phyloP scores from a whole-genome alignment of 768 basidiomycete species.

The Jaapia argillacea region DNA sequence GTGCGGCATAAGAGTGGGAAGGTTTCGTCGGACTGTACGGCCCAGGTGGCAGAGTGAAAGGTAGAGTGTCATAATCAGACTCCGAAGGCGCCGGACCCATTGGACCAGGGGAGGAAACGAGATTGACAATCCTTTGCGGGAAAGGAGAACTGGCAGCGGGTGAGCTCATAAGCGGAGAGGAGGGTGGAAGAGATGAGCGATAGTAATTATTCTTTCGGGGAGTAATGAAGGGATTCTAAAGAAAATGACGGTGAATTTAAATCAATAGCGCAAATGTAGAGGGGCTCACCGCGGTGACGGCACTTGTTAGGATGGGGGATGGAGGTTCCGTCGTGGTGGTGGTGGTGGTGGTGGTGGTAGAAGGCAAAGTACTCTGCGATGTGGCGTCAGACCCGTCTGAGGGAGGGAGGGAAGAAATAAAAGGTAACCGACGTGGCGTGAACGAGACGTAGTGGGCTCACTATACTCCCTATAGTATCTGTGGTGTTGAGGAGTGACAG shows the following conservation, averaged over 20 bases:
- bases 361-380: no score
- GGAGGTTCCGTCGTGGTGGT: slow-evolving; percentile 27
- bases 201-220: slow-evolving; percentile 35
- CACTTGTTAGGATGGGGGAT: no score
- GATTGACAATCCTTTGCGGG: slow-evolving; percentile 44
- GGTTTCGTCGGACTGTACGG: slow-evolving; percentile 79
- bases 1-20: slow-evolving; percentile 84
- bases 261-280: no score
- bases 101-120: slow-evolving; percentile 80
- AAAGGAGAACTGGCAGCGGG: neutral
- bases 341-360: no score
- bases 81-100: slow-evolving; percentile 58
- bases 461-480: neutral
- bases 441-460: neutral
- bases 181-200: slow-evolving; percentile 43
- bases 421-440: no score
- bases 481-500: neutral
- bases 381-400: no score
- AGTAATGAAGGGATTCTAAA: no score
- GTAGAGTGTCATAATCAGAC: slow-evolving; percentile 55
- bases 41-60: slow-evolving; percentile 74
- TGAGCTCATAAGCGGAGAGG: slow-evolving; percentile 32
- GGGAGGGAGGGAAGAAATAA: no score
- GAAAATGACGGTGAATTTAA: no score
- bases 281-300: no score